Percentiles rank a stretch among this genome's conserved stretches.
These are phyloP conservation scores for Platanthera guangdongensis DNA, from an alignment of 106 monocot species.

Conservation along the genomic window DNA sequence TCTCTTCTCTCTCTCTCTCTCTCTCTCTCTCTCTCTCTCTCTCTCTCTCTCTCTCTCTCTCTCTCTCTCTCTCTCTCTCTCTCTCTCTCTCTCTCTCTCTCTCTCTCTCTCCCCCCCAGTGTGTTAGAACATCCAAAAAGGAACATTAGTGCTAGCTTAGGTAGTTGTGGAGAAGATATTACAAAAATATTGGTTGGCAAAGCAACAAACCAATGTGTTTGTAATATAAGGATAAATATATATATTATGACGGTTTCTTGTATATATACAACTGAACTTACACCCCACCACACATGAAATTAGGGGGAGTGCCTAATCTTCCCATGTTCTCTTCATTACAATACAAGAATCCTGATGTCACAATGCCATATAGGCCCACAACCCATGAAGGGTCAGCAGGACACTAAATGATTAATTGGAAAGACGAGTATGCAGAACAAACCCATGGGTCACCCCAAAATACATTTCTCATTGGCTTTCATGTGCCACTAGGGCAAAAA, in stretches of 20 bases:
- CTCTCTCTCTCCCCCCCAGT: constrained; percentile 6
- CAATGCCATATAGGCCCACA: background rate
- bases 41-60: constrained; percentile 6
- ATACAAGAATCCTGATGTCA: background rate
- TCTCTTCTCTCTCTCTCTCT: constrained; percentile 1
- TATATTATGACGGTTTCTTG: background rate
- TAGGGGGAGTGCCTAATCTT: background rate
- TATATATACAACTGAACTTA: background rate
- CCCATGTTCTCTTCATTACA: constrained; percentile 2
- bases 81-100: background rate
- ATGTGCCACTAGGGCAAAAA: background rate
- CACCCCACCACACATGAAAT: background rate
- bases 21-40: background rate
- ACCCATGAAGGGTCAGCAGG: background rate
- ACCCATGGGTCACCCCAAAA: constrained; percentile 1
- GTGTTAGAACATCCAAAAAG: background rate
- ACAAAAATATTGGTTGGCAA: background rate
- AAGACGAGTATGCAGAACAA: background rate
- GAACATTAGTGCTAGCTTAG: background rate
- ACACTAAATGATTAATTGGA: background rate
- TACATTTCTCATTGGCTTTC: background rate
- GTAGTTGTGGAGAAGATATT: background rate
- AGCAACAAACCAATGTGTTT: background rate
- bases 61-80: background rate
- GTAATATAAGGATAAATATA: background rate